Base-by-base conservation (phyloP, 2,329 filamentous ascomycete species). In the Cladophialophora yegresii region DNA sequence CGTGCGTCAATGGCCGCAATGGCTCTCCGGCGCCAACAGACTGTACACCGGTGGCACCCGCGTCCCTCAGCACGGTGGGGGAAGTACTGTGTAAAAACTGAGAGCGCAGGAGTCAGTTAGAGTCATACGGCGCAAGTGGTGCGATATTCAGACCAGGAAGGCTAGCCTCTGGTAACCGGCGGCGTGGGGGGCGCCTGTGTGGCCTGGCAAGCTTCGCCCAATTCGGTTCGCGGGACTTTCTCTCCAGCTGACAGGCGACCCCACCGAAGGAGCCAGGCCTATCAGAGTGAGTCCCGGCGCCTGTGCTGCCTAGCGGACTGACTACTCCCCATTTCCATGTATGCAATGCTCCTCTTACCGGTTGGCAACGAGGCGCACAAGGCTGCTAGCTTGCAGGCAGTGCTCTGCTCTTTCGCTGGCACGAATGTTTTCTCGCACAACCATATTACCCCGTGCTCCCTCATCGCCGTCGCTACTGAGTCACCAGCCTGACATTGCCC, bases 341-440 rank as follows among this genome's bases (percentile, higher is more conserved):
- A 26, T 50, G 47, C 47, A 3, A 28, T 6, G 26, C 26, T 50
- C 20, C 47, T 50, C 47, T 50, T 23, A 50, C 51, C 51, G 51
- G 51, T 54, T 54, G 23, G 51, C 28, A 54, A 54, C 23, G 28
- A 54, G 51, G 51, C 51, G 33, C 51, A 54, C 51, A 54, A 54
- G 51, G 51, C 51, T 54, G 28, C 51, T 54, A 54, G 51, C 28
- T 54, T 32, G 51, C 51, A 54, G 51, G 51, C 51, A 30, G 51
- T 54, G 51, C 51, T 32, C 28, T 54, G 51, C 51, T 32, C 28
- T 33, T 30, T 54, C 16, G 47, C 47, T 50, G 47, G 47, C 20
- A 22, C 47, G 47, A 50, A 50, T 50, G 47, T 50, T 50, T 40
- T 50, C 22, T 50, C 22, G 47, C 47, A 50, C 47, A 50, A 12